A percentile compares a stretch with the other conserved stretches of the same genome.
Evolutionary conservation across 306 rosid genomes (phyloP).

Genomic region (Senna tora): DNA sequence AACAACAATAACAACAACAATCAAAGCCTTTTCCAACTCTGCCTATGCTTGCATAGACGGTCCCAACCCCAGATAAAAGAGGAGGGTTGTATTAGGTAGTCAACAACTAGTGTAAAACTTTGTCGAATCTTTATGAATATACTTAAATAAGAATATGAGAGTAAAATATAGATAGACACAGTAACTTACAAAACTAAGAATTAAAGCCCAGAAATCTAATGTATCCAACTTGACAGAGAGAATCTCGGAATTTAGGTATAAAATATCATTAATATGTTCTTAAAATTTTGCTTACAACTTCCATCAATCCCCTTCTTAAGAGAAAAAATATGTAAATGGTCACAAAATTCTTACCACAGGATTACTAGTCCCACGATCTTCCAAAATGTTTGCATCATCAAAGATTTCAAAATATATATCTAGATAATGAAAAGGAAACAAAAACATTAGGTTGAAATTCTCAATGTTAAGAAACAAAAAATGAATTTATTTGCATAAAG

Average conservation of each 20-base stretch:
- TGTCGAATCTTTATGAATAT: too few species aligned
- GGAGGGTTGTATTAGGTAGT: too few species aligned
- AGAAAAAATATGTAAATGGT: background rate
- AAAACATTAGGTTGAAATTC: constrained; percentile 24
- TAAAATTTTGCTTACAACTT: constrained; percentile 19
- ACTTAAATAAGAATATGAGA: constrained; percentile 3
- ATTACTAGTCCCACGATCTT: constrained; percentile 68
- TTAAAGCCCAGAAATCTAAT: constrained; percentile 26
- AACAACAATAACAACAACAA: too few species aligned
- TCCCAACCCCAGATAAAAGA: too few species aligned
- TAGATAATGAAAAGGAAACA: constrained; percentile 37
- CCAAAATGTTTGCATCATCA: constrained; percentile 82
- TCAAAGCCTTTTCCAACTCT: too few species aligned
- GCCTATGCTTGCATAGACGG: too few species aligned
- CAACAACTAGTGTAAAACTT: too few species aligned
- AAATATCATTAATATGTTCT: constrained; percentile 11
- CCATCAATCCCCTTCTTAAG: constrained; percentile 32
- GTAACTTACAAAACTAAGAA: constrained; percentile 14
- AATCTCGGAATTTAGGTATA: constrained; percentile 15
- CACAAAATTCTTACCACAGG: constrained; percentile 79
- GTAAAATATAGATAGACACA: background rate
- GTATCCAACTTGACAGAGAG: constrained; percentile 22
- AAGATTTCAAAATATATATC: constrained; percentile 75
- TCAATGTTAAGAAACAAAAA: constrained; percentile 7
- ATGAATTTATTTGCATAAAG: constrained; percentile 29